phyloP scores from a whole-genome alignment of 768 basidiomycete species.

The Fibroporia radiculosa region DNA sequence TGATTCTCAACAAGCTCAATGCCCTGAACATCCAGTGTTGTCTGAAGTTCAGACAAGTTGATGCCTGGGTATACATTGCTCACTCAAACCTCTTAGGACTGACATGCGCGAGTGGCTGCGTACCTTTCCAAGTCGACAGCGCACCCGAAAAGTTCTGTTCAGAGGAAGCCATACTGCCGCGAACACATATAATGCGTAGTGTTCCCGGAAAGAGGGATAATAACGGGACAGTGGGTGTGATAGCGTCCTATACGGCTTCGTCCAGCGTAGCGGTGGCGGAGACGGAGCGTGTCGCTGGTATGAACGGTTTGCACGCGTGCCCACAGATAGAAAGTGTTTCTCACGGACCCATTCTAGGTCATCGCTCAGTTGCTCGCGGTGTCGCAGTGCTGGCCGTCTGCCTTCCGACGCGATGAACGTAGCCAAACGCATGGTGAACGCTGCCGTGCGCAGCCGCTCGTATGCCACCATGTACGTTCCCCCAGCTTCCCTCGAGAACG shows the following conservation, averaged over 20 bases:
- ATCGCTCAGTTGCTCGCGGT: constrained; percentile 5
- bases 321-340: constrained; percentile 1
- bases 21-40: constrained; percentile 86
- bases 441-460: constrained; percentile 8
- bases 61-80: constrained; percentile 52
- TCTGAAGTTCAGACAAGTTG: constrained; percentile 84
- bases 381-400: constrained; percentile 1
- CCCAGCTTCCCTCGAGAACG: constrained; percentile 20
- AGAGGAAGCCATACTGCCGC: constrained; percentile 11
- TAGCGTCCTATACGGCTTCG: not conserved
- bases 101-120: constrained; percentile 11
- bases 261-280: constrained; percentile 6
- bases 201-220: not conserved
- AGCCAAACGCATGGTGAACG: constrained; percentile 4
- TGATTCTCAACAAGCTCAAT: constrained; percentile 97
- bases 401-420: constrained; percentile 12
- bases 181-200: not conserved
- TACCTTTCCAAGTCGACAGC: constrained; percentile 87
- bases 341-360: constrained; percentile 4
- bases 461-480: constrained; percentile 23
- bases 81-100: not conserved
- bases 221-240: not conserved
- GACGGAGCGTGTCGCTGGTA: no score
- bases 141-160: constrained; percentile 93
- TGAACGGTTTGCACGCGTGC: no score